Evolutionary conservation across 352 stramenopile genomes (phyloP).

Genomic region (Phytopythium vexans): DNA sequence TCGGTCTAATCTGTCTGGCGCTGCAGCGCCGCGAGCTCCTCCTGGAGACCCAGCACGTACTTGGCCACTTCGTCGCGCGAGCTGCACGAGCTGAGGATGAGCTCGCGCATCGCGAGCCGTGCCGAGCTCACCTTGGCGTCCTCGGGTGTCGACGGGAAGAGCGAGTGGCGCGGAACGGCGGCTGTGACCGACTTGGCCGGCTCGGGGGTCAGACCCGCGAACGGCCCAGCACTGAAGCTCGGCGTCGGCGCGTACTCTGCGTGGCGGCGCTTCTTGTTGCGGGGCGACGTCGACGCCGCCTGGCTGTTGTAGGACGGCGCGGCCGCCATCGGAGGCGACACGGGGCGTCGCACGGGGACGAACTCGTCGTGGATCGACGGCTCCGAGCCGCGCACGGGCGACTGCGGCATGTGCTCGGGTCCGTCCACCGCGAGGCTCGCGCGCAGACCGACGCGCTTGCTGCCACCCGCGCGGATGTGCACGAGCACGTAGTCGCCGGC

Average conservation of each 20-base stretch:
- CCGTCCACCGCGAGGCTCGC: slow-evolving; percentile 17
- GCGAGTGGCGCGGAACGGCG: slow-evolving; percentile 24
- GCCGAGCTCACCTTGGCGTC: slow-evolving; percentile 30
- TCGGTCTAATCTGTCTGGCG: slow-evolving; percentile 13
- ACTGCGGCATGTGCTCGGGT: slow-evolving; percentile 12
- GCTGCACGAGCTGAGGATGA: slow-evolving; percentile 50
- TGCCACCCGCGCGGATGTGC: slow-evolving; percentile 66
- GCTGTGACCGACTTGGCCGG: slow-evolving; percentile 3
- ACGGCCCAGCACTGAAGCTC: slow-evolving; percentile 8
- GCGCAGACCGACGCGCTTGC: slow-evolving; percentile 65
- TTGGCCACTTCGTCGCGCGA: slow-evolving; percentile 48
- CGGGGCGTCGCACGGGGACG: slow-evolving; percentile 12
- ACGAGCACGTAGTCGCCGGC: slow-evolving; percentile 62
- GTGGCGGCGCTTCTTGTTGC: slow-evolving; percentile 43
- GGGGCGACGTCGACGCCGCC: slow-evolving; percentile 35
- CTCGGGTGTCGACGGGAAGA: slow-evolving; percentile 18
- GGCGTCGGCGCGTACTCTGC: slow-evolving; percentile 18
- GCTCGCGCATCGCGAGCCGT: slow-evolving; percentile 37
- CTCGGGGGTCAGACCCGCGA: slow-evolving; percentile 6
- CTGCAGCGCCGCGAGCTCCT: slow-evolving; percentile 46
- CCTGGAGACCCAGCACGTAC: slow-evolving; percentile 53
- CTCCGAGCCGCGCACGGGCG: not conserved
- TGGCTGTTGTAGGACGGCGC: slow-evolving; percentile 41
- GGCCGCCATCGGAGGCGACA: slow-evolving; percentile 32
- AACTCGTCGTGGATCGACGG: not conserved